Base-by-base conservation (phyloP, 202 grass and related monocot species). In the Musa balbisiana region DNA sequence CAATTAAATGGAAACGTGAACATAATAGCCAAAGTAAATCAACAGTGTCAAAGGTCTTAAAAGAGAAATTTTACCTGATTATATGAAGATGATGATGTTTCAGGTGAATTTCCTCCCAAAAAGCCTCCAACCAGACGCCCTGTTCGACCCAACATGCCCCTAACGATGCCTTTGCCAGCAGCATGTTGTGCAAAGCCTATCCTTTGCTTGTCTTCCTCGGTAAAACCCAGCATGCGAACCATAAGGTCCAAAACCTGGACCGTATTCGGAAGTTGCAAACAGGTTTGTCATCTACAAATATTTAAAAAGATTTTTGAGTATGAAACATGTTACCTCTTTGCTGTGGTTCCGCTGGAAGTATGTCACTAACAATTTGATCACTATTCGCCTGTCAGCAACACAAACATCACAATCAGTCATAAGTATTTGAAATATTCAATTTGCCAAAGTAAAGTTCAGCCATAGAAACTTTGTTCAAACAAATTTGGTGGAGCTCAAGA, bases 171-270 rank as follows among this genome's bases (percentile, higher is more conserved):
- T 80, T 85, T 94, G 64, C 87, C 87, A 50, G 85, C 83, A 82
- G 80, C 83, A 80, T 73, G 88, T 81, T 99, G 95, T 71, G 95
- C 91, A 83, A 84, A 74, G 62, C 95, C 89, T 81, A 99, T 89
- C 74, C 87, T 95, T 78, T 92, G 87, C 54, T 95, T 99, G 69
- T 99, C 95, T 89, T 99, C 95, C 69, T 90, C 91, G 0, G 95
- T 90, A 82, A 99, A 99, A 52, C 95, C 95, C 87, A 99, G 88
- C 91, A 99, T 92, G 73, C 95, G 87, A 71, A 92, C 91, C 82
- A 99, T 95, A 67, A 99, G 87, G 59, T 99, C 91, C 72, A 99
- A 75, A 76, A 99, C 95, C 95, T 98, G 74, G 51, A 20, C 19
- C 33, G 25, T 79, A 3, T 3, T 13, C 5, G 60, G 66, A 25